Conservation (phyloP, 2,329 filamentous ascomycete genomes). For the Colletotrichum tofieldiae region DNA sequence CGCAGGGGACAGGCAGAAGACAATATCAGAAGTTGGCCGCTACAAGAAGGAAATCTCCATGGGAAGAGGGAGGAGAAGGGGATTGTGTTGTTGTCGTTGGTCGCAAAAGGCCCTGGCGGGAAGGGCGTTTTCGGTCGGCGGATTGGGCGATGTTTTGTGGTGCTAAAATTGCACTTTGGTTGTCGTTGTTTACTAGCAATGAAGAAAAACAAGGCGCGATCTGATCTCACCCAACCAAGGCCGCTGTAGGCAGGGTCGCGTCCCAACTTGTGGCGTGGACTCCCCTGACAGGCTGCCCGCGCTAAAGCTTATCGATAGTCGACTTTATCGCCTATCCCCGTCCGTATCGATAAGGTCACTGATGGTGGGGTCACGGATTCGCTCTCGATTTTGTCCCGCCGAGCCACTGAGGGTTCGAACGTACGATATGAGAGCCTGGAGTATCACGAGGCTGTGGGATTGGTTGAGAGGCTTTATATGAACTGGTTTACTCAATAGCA, state of each 20-base stretch:
- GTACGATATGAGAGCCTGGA: conserved; percentile 27
- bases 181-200: conserved; percentile 44
- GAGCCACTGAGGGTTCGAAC: conserved; percentile 14
- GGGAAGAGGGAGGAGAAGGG: neutral
- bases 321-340: neutral
- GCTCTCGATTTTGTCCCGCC: conserved; percentile 31
- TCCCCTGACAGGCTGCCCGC: conserved; percentile 25
- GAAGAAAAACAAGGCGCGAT: conserved; percentile 45
- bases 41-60: conserved; percentile 35
- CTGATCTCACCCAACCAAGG: conserved; percentile 42
- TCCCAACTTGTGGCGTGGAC: conserved; percentile 34
- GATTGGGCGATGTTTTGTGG: conserved; percentile 43
- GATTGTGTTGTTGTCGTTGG: conserved; percentile 26
- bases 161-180: conserved; percentile 43
- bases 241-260: conserved; percentile 36
- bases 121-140: conserved; percentile 36
- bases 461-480: neutral
- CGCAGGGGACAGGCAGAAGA: conserved; percentile 4
- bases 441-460: neutral
- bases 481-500: neutral
- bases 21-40: conserved; percentile 19
- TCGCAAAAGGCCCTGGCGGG: conserved; percentile 35
- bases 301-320: conserved; percentile 26
- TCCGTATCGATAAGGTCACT: conserved; percentile 36
- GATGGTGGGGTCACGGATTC: conserved; percentile 36